Conservation (phyloP, 352 stramenopile species). For the Hyaloperonospora brassicae region DNA sequence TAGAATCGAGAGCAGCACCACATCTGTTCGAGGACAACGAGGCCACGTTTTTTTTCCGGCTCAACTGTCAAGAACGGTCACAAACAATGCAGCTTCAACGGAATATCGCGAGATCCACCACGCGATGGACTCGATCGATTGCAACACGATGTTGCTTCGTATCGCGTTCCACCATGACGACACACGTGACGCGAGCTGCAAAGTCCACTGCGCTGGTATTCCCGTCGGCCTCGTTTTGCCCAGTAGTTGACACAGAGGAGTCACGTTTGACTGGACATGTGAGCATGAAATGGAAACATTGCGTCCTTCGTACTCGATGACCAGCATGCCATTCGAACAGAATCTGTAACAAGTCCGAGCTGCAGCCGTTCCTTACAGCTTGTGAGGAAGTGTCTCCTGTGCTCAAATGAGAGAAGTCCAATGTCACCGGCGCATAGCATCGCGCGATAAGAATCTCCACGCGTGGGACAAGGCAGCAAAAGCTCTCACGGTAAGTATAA, state of each 20-base stretch:
- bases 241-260: slow-evolving; percentile 57
- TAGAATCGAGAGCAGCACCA: slow-evolving; percentile 59
- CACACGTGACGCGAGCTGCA: slow-evolving; percentile 36
- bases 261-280: slow-evolving; percentile 92
- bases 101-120: slow-evolving; percentile 94
- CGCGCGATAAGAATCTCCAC: too few species aligned
- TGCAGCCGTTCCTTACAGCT: slow-evolving; percentile 90
- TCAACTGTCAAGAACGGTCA: slow-evolving; percentile 90
- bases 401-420: slow-evolving; percentile 91
- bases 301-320: slow-evolving; percentile 94
- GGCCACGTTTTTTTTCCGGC: slow-evolving; percentile 52
- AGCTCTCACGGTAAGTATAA: slow-evolving; percentile 98
- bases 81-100: slow-evolving; percentile 96
- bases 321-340: slow-evolving; percentile 78
- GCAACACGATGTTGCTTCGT: slow-evolving; percentile 37
- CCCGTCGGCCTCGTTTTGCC: slow-evolving; percentile 35
- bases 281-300: slow-evolving; percentile 94
- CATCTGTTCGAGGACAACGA: slow-evolving; percentile 74
- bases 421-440: slow-evolving; percentile 90
- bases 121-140: slow-evolving; percentile 85
- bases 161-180: slow-evolving; percentile 21
- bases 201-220: slow-evolving; percentile 21
- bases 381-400: slow-evolving; percentile 89
- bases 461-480: slow-evolving; percentile 90
- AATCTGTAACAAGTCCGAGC: slow-evolving; percentile 90